These are phyloP conservation scores for Kluyveromyces sp. DNA, from an alignment of 1,139 yeast genomes.

Conservation along the genomic window DNA sequence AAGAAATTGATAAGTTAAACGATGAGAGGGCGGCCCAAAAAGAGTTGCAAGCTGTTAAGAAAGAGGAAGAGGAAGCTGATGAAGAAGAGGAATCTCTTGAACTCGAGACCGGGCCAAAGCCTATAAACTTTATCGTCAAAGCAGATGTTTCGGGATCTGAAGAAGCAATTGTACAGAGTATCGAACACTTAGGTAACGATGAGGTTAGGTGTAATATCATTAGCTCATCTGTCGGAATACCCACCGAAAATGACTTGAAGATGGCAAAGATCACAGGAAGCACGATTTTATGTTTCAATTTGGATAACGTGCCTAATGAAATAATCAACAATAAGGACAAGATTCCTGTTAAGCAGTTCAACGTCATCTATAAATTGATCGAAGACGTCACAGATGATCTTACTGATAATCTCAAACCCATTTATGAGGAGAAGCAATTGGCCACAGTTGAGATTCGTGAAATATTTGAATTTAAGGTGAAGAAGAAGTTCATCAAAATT, in stretches of 20 bases:
- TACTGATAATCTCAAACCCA: constrained; percentile 56
- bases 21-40: constrained; percentile 35
- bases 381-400: constrained; percentile 73
- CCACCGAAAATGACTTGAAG: constrained; percentile 75
- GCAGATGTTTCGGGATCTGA: constrained; percentile 80
- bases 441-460: constrained; percentile 69
- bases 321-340: constrained; percentile 54
- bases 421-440: constrained; percentile 56
- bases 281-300: constrained; percentile 69
- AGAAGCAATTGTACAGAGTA: constrained; percentile 66
- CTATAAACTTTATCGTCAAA: constrained; percentile 64
- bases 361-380: constrained; percentile 79
- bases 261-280: constrained; percentile 76
- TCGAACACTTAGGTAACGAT: constrained; percentile 75
- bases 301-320: constrained; percentile 55
- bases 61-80: constrained; percentile 34
- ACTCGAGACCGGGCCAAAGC: constrained; percentile 23
- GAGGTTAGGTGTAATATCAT: constrained; percentile 68
- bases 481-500: constrained; percentile 48
- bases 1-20: constrained; percentile 67
- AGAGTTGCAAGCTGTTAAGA: constrained; percentile 40
- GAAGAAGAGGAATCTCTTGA: constrained; percentile 19
- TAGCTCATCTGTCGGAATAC: constrained; percentile 74
- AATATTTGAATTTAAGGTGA: constrained; percentile 59
- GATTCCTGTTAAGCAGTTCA: constrained; percentile 60